These are phyloP conservation scores for Carex scoparia DNA, from an alignment of 176 grass and related monocot genomes.

Conservation along the genomic window DNA sequence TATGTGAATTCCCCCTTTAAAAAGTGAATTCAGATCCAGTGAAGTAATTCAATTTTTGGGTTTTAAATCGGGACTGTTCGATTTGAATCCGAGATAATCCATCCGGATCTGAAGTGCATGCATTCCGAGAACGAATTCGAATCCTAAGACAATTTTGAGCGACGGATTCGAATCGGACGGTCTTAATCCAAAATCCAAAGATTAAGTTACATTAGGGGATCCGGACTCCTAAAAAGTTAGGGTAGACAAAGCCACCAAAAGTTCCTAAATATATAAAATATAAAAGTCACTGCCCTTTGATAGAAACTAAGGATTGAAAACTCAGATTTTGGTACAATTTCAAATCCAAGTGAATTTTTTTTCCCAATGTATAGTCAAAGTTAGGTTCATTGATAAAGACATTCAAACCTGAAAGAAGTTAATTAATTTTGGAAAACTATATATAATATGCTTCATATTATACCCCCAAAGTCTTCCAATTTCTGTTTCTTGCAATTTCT, in stretches of 20 bases:
- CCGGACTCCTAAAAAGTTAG: no score
- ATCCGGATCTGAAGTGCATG: no score
- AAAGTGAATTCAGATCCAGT: background rate
- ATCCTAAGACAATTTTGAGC: no score
- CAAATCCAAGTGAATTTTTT: background rate
- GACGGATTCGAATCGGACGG: no score
- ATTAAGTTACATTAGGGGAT: no score
- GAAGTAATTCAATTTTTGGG: no score
- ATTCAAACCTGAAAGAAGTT: background rate
- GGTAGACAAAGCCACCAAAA: no score
- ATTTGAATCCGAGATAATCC: no score
- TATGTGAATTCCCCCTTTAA: background rate
- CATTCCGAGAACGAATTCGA: no score
- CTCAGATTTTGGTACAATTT: background rate
- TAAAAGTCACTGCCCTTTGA: background rate
- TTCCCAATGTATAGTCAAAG: background rate
- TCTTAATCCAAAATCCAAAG: no score
- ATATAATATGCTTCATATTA: background rate
- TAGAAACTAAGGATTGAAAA: background rate
- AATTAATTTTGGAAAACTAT: background rate
- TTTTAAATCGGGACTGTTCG: no score
- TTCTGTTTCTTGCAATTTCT: background rate
- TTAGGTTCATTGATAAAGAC: background rate
- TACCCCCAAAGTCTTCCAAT: background rate
- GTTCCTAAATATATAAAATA: background rate